A percentile compares a stretch with the other conserved stretches of the same genome.
Evolutionary conservation across 1,139 yeast genomes (phyloP).

Genomic region (Diutina rugosa): DNA sequence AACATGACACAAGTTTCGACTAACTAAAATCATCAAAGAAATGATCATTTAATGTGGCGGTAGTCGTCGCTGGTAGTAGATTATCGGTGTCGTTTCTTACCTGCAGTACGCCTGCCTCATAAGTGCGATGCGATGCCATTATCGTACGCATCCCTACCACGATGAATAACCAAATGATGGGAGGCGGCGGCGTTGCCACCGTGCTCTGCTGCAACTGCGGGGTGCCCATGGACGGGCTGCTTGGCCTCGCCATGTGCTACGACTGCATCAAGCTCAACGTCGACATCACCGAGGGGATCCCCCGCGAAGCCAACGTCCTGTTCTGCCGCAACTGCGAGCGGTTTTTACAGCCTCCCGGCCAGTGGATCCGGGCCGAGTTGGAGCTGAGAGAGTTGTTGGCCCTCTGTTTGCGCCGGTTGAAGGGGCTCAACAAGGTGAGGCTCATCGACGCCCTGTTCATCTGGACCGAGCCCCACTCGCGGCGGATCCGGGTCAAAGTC

Average conservation of each 20-base stretch:
- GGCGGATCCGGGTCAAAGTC: conserved; percentile 80
- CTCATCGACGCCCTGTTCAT: conserved; percentile 88
- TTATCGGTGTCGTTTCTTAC: too few species aligned
- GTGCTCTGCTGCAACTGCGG: conserved; percentile 82
- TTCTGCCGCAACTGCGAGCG: conserved; percentile 97
- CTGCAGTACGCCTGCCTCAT: background rate
- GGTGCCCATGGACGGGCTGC: conserved; percentile 92
- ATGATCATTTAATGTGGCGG: too few species aligned
- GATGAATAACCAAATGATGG: background rate
- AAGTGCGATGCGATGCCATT: background rate
- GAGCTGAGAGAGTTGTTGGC: conserved; percentile 92
- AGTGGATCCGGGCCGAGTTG: conserved; percentile 84
- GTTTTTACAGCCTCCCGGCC: conserved; percentile 86
- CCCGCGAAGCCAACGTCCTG: conserved; percentile 84
- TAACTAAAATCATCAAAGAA: too few species aligned
- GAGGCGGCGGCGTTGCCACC: background rate
- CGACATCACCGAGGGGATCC: conserved; percentile 91
- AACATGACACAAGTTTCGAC: too few species aligned
- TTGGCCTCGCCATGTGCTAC: conserved; percentile 91
- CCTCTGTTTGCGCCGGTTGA: conserved; percentile 73
- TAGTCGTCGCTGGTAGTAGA: too few species aligned
- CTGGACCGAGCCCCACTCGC: conserved; percentile 99
- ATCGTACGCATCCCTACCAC: background rate
- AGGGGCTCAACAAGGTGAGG: conserved; percentile 80
- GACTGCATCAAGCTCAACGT: conserved; percentile 92